Base-by-base conservation (phyloP, 805 yeast species). In the Candida glaebosa region DNA sequence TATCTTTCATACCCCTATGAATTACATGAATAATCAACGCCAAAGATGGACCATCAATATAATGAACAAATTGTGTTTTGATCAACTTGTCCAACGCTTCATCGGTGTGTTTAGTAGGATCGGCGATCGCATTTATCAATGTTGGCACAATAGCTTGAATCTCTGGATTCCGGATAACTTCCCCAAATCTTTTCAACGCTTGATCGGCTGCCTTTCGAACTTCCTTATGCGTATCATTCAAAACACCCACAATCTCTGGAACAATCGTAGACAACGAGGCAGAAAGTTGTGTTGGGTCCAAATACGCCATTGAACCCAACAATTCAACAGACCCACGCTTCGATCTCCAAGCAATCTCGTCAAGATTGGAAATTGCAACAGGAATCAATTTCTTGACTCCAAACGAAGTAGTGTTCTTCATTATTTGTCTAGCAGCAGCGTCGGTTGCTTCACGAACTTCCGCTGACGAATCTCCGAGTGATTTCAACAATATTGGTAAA, bases 281-380 rank as follows among this genome's bases (percentile, higher is more conserved):
- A 2, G 97, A 88, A 50, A 93, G 72, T 58, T 93, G 99, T 2
- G 93, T 76, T 3, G 99, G 99, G 56, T 91, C 96, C 47, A 93
- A 73, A 60, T 89, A 93, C 0, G 99, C 99, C 99, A 93, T 93
- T 18, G 96, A 82, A 63, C 99, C 99, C 35, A 93, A 75, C 39
- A 93, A 68, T 60, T 93, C 98, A 15, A 93, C 98, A 5, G 98
- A 87, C 3, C 98, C 99, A 65, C 89, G 87, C 67, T 93, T 93
- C 0, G 96, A 81, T 67, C 99, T 78, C 99, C 99, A 93, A 0
- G 95, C 84, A 42, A 83, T 81, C 46, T 87, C 95, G 52, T 89
- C 95, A 52, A 93, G 72, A 50, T 87, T 87, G 24, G 81, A 78
- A 44, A 91, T 78, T 0, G 97, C 95, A 43, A 91, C 73, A 2